Percentiles rank a stretch among this genome's conserved stretches.
Conservation (phyloP, 208 protist genomes). For the Wallacemonas sp. region DNA sequence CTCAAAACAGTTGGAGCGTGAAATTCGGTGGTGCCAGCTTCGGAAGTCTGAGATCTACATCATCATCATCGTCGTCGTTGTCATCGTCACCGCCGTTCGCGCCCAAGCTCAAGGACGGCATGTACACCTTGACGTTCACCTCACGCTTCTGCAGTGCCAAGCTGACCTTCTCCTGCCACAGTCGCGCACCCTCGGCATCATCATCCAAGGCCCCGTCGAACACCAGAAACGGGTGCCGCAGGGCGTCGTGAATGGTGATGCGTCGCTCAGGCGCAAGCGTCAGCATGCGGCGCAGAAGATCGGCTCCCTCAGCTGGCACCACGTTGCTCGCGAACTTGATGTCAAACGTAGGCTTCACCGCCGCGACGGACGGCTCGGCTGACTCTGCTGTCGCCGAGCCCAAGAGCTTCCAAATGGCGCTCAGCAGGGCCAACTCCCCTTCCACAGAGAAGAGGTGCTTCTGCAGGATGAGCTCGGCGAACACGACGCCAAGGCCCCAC, state of each 20-base stretch:
- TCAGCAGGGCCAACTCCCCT: conserved; percentile 77
- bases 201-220: conserved; percentile 21
- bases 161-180: conserved; percentile 59
- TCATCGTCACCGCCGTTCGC: conserved; percentile 16
- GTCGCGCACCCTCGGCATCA: conserved; percentile 27
- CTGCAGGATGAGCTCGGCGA: conserved; percentile 83
- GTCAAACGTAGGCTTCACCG: conserved; percentile 44
- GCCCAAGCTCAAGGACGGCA: conserved; percentile 21
- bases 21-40: conserved; percentile 20
- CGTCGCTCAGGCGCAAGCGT: conserved; percentile 45
- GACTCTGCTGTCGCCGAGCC: conserved; percentile 30
- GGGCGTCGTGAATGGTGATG: conserved; percentile 55
- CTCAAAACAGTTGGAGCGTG: conserved; percentile 12
- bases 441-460: conserved; percentile 64
- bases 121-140: conserved; percentile 21
- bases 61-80: conserved; percentile 25
- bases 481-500: conserved; percentile 85
- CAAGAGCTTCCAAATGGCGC: conserved; percentile 82
- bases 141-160: conserved; percentile 19
- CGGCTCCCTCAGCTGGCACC: conserved; percentile 51
- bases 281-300: conserved; percentile 78
- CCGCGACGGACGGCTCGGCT: background rate
- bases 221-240: conserved; percentile 69
- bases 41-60: conserved; percentile 13
- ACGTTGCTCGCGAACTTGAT: conserved; percentile 61